Evolutionary conservation across 2,329 filamentous ascomycete genomes (phyloP).

Genomic region (Talaromyces islandicus): DNA sequence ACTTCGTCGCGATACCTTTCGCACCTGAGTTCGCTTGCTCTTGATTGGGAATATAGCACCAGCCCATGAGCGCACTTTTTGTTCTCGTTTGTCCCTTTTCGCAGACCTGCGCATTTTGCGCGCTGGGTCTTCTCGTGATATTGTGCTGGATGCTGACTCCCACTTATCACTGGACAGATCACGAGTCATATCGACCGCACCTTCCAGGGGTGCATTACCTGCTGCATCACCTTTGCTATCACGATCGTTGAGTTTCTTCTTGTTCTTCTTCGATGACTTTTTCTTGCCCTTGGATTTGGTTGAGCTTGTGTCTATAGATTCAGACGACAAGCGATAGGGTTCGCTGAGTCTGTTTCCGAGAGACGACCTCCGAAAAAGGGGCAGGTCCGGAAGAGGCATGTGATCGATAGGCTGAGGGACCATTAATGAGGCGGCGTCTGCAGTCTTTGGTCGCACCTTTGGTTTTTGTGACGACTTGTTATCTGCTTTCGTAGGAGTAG

Average conservation of each 20-base stretch:
- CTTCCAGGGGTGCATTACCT: neutral
- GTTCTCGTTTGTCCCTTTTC: slow-evolving; percentile 49
- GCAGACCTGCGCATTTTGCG: neutral
- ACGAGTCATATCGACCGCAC: slow-evolving; percentile 1
- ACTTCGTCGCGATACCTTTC: slow-evolving; percentile 34
- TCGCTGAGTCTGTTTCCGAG: slow-evolving; percentile 5
- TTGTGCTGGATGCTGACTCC: slow-evolving; percentile 11
- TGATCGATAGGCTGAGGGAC: neutral
- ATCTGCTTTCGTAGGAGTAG: slow-evolving; percentile 1
- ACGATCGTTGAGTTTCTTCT: slow-evolving; percentile 5
- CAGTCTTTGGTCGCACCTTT: slow-evolving; percentile 33
- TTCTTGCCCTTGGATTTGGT: slow-evolving; percentile 6
- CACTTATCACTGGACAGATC: slow-evolving; percentile 7
- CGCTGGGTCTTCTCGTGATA: slow-evolving; percentile 5
- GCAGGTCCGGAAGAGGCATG: slow-evolving; percentile 4
- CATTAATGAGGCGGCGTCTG: slow-evolving; percentile 21
- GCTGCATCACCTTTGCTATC: neutral
- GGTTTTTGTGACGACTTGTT: slow-evolving; percentile 1
- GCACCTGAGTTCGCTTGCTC: slow-evolving; percentile 39
- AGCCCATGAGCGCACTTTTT: slow-evolving; percentile 65
- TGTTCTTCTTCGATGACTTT: slow-evolving; percentile 3
- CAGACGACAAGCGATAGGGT: slow-evolving; percentile 6
- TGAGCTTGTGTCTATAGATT: slow-evolving; percentile 1
- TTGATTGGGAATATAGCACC: slow-evolving; percentile 47
- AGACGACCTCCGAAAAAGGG: slow-evolving; percentile 8